Conservation (phyloP, 2,329 filamentous ascomycete genomes). For the Sporothrix mexicana region DNA sequence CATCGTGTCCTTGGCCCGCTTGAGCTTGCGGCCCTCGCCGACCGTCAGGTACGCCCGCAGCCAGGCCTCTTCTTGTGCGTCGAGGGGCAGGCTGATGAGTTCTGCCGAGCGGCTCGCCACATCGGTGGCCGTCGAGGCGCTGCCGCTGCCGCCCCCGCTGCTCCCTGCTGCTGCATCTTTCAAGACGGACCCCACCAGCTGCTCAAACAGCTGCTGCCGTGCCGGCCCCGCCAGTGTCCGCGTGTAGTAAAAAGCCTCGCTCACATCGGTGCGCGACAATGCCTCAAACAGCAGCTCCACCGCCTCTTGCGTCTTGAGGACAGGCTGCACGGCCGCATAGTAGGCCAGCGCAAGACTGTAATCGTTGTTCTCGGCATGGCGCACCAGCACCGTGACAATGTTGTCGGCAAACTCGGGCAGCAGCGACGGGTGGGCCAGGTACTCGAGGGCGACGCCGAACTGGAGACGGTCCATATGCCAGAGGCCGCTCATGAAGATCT, state of each 20-base stretch:
- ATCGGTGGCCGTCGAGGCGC: conserved; percentile 38
- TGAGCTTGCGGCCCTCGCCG: conserved; percentile 68
- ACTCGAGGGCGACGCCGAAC: conserved; percentile 74
- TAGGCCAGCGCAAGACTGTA: conserved; percentile 74
- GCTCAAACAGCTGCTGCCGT: conserved; percentile 69
- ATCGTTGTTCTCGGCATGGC: conserved; percentile 63
- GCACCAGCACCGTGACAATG: conserved; percentile 72
- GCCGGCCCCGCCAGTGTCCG: conserved; percentile 66
- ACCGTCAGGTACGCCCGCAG: conserved; percentile 70
- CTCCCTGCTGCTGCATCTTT: conserved; percentile 43
- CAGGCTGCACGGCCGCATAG: conserved; percentile 76
- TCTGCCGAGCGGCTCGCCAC: conserved; percentile 66
- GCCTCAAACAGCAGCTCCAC: conserved; percentile 74
- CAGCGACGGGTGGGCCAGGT: conserved; percentile 78
- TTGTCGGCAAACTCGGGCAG: conserved; percentile 83
- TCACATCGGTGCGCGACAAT: conserved; percentile 69
- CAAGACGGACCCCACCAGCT: conserved; percentile 66
- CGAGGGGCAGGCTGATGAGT: conserved; percentile 75
- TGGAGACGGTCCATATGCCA: conserved; percentile 79
- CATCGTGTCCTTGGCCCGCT: conserved; percentile 73
- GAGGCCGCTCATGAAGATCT: conserved; percentile 79
- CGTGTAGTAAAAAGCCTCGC: conserved; percentile 76
- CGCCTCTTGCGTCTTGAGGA: conserved; percentile 67
- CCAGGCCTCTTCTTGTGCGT: conserved; percentile 72
- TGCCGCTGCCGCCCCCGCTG: conserved; percentile 39